Conservation (phyloP, 371 early-diverging fungal species). For the Saksenaea oblongispora region DNA sequence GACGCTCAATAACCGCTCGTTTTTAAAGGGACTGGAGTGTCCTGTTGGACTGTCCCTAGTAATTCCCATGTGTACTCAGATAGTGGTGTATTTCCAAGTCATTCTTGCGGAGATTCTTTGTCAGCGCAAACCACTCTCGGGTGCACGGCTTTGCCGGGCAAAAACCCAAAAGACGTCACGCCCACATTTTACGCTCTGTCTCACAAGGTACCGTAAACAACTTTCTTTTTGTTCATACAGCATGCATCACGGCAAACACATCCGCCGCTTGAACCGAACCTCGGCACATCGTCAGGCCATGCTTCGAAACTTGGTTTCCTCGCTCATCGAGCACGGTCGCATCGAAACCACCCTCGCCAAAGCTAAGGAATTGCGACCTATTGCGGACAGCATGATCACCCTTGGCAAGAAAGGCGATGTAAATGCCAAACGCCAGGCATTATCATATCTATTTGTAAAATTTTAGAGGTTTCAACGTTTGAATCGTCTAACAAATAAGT, state of each 20-base stretch:
- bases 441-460: constrained; percentile 61
- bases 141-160: no score
- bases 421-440: constrained; percentile 66
- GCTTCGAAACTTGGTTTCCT: constrained; percentile 84
- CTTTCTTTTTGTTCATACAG: constrained; percentile 9
- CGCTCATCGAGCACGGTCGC: constrained; percentile 86
- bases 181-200: no score
- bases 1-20: no score
- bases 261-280: constrained; percentile 71
- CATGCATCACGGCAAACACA: constrained; percentile 78
- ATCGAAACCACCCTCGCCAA: constrained; percentile 94
- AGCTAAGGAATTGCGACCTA: constrained; percentile 87
- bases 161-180: no score
- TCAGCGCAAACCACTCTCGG: no score
- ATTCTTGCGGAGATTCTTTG: no score
- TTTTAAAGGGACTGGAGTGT: no score
- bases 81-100: neutral
- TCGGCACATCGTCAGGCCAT: constrained; percentile 79
- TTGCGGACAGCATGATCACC: constrained; percentile 87
- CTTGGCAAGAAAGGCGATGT: constrained; percentile 72
- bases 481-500: neutral
- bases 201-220: constrained; percentile 7
- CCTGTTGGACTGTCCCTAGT: no score
- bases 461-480: neutral
- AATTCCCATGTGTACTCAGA: neutral